Evolutionary conservation across 2,329 filamentous ascomycete species (phyloP).

Genomic region (Phyllosticta citribraziliensis): DNA sequence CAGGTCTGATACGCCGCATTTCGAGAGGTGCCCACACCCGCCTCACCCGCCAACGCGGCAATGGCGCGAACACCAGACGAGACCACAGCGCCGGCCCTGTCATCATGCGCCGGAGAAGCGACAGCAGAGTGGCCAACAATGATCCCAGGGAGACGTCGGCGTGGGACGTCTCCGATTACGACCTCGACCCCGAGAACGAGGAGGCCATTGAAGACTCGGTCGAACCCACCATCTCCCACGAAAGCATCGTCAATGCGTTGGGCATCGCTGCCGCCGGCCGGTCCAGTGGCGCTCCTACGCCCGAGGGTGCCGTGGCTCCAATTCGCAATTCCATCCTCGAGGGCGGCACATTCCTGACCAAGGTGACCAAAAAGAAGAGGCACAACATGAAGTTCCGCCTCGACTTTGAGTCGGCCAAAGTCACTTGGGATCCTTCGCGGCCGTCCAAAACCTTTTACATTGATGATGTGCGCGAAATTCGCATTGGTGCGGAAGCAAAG

Average conservation of each 20-base stretch:
- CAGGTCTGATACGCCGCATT: constrained; percentile 69
- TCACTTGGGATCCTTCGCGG: constrained; percentile 74
- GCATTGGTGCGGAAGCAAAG: constrained; percentile 70
- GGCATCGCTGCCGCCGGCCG: constrained; percentile 26
- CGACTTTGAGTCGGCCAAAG: constrained; percentile 73
- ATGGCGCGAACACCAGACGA: constrained; percentile 59
- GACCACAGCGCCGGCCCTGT: constrained; percentile 85
- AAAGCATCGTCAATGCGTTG: constrained; percentile 28
- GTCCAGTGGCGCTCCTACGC: constrained; percentile 18
- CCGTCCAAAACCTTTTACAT: constrained; percentile 82
- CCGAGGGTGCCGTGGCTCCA: constrained; percentile 48
- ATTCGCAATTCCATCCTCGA: constrained; percentile 69
- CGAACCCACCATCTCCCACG: constrained; percentile 18
- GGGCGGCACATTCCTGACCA: constrained; percentile 66
- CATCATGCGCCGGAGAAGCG: constrained; percentile 76
- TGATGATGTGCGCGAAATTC: constrained; percentile 88
- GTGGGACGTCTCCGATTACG: constrained; percentile 40
- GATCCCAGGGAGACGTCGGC: constrained; percentile 26
- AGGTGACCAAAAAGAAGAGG: constrained; percentile 81
- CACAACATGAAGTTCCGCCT: constrained; percentile 66
- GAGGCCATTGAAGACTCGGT: constrained; percentile 39
- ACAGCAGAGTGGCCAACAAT: constrained; percentile 63
- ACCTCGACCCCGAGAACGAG: constrained; percentile 43
- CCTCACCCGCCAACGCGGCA: constrained; percentile 61
- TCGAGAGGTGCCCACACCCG: constrained; percentile 70